Conservation (phyloP, 2,329 filamentous ascomycete genomes). For the Waltergamsia citrina region DNA sequence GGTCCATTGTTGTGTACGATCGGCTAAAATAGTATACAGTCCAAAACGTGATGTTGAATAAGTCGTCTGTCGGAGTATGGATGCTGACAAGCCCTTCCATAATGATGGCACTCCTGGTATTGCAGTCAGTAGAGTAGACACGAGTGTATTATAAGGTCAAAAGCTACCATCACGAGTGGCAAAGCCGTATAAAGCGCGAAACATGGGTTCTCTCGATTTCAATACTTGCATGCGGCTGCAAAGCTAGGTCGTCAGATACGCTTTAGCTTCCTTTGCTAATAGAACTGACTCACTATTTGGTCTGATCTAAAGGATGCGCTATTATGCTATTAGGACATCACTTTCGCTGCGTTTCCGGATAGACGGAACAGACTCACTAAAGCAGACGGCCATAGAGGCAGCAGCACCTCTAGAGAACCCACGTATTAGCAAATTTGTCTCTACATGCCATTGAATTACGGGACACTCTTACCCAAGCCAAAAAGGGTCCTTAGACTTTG, state of each 20-base stretch:
- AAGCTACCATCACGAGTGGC: slow-evolving; percentile 26
- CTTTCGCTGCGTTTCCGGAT: neutral
- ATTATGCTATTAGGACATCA: neutral
- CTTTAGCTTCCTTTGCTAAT: neutral
- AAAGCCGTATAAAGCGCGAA: slow-evolving; percentile 25
- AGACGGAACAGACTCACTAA: slow-evolving; percentile 21
- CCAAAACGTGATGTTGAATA: slow-evolving; percentile 35
- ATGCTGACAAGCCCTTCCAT: slow-evolving; percentile 32
- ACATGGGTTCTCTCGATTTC: slow-evolving; percentile 27
- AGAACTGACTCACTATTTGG: slow-evolving; percentile 26
- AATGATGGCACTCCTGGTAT: slow-evolving; percentile 27
- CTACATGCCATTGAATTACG: neutral
- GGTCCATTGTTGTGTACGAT: slow-evolving; percentile 13
- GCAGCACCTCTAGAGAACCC: slow-evolving; percentile 24
- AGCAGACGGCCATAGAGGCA: slow-evolving; percentile 34
- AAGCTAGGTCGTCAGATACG: neutral
- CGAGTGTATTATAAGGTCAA: neutral
- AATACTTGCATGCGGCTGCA: slow-evolving; percentile 33
- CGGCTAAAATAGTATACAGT: slow-evolving; percentile 25
- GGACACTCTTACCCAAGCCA: slow-evolving; percentile 28
- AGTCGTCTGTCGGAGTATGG: slow-evolving; percentile 31
- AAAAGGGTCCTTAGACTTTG: slow-evolving; percentile 28
- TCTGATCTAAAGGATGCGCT: slow-evolving; percentile 35
- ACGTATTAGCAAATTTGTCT: neutral
- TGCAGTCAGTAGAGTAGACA: neutral